Evolutionary conservation across 192 early-diverging fungal genomes (phyloP).

Genomic region (Coemansia sp.): DNA sequence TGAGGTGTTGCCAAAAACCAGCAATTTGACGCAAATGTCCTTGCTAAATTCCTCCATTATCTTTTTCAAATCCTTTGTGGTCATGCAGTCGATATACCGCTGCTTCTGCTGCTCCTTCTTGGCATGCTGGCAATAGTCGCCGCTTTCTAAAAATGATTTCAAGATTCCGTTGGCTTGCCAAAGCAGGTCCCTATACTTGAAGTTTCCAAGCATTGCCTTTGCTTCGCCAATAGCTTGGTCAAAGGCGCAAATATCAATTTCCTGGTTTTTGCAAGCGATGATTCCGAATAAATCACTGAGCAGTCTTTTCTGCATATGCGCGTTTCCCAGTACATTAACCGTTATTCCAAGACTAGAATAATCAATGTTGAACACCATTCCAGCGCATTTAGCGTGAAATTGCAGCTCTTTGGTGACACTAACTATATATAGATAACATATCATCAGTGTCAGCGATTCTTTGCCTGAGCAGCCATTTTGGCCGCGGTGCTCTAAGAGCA

Average conservation of each 20-base stretch:
- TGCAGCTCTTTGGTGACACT: background rate
- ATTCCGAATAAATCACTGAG: background rate
- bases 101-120: too few relatives aligned
- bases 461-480: background rate
- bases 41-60: background rate
- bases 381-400: background rate
- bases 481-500: background rate
- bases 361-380: background rate
- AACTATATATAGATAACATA: background rate
- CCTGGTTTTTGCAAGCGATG: background rate
- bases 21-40: background rate
- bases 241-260: too few relatives aligned
- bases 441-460: background rate
- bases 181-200: background rate
- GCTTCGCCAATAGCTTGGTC: background rate
- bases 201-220: background rate
- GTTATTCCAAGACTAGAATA: background rate
- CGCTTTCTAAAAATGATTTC: background rate
- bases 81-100: too few relatives aligned
- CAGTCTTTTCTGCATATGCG: background rate
- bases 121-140: background rate
- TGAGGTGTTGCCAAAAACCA: background rate
- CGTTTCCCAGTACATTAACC: background rate
- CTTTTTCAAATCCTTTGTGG: too few relatives aligned
- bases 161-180: background rate